Evolutionary conservation across 176 grass and related monocot species (phyloP).

Genomic region (Eragrostis nindensis): DNA sequence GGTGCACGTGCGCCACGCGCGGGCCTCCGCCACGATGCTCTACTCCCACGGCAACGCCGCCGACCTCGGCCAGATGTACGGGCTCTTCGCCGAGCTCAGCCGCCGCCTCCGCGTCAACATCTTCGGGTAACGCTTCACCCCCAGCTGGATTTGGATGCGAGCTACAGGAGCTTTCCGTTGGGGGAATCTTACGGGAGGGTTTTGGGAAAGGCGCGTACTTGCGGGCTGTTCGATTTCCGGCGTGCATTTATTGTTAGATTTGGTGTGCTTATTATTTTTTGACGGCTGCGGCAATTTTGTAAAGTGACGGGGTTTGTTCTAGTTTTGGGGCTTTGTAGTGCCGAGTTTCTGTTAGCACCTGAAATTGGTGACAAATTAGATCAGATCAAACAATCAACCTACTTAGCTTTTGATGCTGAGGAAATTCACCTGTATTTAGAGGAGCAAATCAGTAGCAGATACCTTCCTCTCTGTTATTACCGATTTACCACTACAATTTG

Average conservation of each 20-base stretch:
- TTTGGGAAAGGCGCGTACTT: slow-evolving; percentile 23
- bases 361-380: neutral
- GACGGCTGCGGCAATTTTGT: slow-evolving; percentile 5
- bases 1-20: slow-evolving; percentile 59
- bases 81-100: slow-evolving; percentile 74
- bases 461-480: neutral
- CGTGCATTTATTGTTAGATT: slow-evolving; percentile 50
- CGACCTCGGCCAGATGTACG: slow-evolving; percentile 75
- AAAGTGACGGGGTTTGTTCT: neutral
- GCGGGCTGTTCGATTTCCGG: slow-evolving; percentile 2
- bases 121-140: slow-evolving; percentile 48
- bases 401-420: neutral
- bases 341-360: neutral
- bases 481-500: slow-evolving; percentile 3
- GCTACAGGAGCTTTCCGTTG: slow-evolving; percentile 2
- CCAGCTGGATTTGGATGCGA: slow-evolving; percentile 24
- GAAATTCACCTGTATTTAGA: slow-evolving; percentile 31
- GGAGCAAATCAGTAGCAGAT: neutral
- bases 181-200: slow-evolving; percentile 19
- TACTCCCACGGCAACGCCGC: slow-evolving; percentile 80
- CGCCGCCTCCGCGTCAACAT: slow-evolving; percentile 62
- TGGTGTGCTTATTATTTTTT: slow-evolving; percentile 15
- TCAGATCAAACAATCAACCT: slow-evolving; percentile 10
- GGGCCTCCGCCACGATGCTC: slow-evolving; percentile 65
- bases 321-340: neutral